Evolutionary conservation across 305 asterid species (phyloP).

Genomic region (Fraxinus angustifolia): DNA sequence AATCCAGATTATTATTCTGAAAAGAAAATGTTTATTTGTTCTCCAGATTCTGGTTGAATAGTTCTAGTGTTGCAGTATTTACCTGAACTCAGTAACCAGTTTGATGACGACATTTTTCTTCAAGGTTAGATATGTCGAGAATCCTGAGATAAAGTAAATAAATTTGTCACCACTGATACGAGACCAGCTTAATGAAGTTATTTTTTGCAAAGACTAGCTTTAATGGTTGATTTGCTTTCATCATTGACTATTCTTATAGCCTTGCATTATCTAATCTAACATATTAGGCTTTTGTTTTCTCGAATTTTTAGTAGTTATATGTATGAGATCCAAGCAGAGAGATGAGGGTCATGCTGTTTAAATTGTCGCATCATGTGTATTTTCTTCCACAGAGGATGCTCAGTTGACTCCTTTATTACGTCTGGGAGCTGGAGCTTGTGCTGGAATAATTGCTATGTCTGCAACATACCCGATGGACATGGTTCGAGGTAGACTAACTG

Average conservation of each 20-base stretch:
- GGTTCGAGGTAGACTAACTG: conserved; percentile 43
- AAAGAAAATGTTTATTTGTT: not conserved
- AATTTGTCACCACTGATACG: not conserved
- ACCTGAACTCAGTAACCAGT: not conserved
- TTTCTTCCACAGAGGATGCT: conserved; percentile 48
- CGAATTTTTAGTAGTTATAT: not conserved
- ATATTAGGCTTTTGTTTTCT: not conserved
- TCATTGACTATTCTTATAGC: not conserved
- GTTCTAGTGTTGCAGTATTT: not conserved
- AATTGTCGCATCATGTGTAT: not conserved
- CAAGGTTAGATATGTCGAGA: not conserved
- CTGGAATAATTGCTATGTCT: conserved; percentile 45
- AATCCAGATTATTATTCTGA: not conserved
- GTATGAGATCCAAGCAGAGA: not conserved
- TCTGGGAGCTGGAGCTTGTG: conserved; percentile 48
- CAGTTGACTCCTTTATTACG: conserved; percentile 40
- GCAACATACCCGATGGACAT: conserved; percentile 54
- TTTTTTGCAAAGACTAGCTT: not conserved
- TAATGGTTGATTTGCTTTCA: not conserved
- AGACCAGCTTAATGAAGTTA: not conserved
- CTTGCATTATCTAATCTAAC: not conserved
- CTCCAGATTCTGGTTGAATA: not conserved
- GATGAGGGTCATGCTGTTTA: not conserved
- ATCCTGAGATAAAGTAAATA: not conserved
- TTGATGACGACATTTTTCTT: not conserved